Evolutionary conservation across 257 asterid species (phyloP).

Genomic region (Capsicum rhomboideum): DNA sequence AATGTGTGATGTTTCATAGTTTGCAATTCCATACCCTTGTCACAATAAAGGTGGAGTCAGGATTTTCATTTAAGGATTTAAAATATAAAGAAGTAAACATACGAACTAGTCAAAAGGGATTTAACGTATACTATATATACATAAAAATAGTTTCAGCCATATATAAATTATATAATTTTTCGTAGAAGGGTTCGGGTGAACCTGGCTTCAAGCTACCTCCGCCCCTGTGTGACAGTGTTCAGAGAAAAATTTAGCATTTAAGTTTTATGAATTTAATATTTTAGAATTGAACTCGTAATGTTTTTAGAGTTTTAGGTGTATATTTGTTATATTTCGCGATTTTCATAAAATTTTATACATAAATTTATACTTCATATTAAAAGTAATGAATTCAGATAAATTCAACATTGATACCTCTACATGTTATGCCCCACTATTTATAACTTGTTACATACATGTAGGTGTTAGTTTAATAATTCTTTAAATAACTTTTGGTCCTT

Average conservation of each 20-base stretch:
- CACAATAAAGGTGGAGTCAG: neutral
- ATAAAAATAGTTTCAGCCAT: too few species aligned
- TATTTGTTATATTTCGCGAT: too few species aligned
- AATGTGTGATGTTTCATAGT: neutral
- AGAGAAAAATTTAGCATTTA: too few species aligned
- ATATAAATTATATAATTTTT: too few species aligned
- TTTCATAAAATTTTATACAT: neutral
- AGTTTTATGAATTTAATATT: neutral
- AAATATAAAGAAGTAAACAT: too few species aligned
- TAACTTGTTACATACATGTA: neutral
- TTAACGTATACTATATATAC: too few species aligned
- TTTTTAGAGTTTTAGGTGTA: too few species aligned
- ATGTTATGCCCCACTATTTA: neutral
- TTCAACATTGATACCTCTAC: neutral
- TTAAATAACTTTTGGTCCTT: neutral
- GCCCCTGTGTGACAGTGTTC: too few species aligned
- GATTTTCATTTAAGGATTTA: too few species aligned
- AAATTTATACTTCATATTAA: neutral
- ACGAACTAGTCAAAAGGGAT: too few species aligned
- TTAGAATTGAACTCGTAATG: neutral
- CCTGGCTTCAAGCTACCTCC: too few species aligned
- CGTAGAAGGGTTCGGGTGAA: too few species aligned
- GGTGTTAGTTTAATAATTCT: neutral
- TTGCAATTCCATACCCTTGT: neutral
- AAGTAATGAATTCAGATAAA: neutral